Base-by-base conservation (phyloP, 1,284 basidiomycete genomes). In the Ustilago hordei region DNA sequence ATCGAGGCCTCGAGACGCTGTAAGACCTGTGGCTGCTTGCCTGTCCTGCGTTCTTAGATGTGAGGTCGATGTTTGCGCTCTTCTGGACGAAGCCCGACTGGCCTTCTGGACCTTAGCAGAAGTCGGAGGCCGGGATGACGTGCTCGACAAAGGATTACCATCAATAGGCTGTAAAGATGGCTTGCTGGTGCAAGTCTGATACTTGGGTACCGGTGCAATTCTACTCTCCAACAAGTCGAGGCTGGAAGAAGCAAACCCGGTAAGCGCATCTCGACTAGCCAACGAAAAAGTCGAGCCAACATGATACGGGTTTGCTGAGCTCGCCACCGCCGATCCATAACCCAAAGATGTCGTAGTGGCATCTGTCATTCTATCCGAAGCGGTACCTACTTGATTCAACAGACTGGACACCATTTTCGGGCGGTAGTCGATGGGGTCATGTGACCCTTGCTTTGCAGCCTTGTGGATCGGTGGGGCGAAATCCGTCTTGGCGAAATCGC, bases 281-380 rank as follows among this genome's bases (percentile, higher is more conserved):
- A 55, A 32, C 4, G 60, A 62, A 36, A 41, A 48, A 1, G 48
- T 43, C 6, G 64, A 64, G n/a, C 57, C 53, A 11, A 63, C 15
- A 3, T 43, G 64, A 17, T 72, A 72, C n/a, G 69, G 69, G 19
- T 72, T 67, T 13, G 64, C 45, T 4, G 69, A 72, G 39, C 64
- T 66, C 8, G 69, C 64, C 1, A 60, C 64, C 0, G 69, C 69
- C 8, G 69, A 72, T 15, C 32, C 64, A 15, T 66, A 67, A 3
- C 69, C 69, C 17, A 60, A 11, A 1, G 56, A 60, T 8, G 60
- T 53, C 0, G 69, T 45, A 2, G 60, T 57, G 17, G 45, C 64
- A 11, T 48, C 60, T 17, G 52, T 62, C 17, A 52, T 55, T 17
- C 58, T 28, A 23, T 43, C 59, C 1, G 47, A 56, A 4, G 53